phyloP scores from a whole-genome alignment of 352 stramenopile species.

The Phytophthora pisi region DNA sequence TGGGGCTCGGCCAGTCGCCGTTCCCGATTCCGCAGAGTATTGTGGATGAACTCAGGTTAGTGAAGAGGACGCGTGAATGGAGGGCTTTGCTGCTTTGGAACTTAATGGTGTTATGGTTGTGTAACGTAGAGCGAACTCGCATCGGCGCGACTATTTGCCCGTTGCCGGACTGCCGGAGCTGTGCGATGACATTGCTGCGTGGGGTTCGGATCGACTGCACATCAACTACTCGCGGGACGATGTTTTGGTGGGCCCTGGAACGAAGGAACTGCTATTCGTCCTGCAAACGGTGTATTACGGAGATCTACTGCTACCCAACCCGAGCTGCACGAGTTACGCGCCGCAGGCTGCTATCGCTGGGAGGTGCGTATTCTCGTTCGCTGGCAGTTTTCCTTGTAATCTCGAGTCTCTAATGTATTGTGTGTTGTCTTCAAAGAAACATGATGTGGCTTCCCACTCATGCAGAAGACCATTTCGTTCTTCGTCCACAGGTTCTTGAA shows the following conservation, averaged over 20 bases:
- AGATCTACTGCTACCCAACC: constrained; percentile 83
- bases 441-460: constrained; percentile 89
- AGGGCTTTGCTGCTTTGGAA: constrained; percentile 6
- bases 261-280: constrained; percentile 89
- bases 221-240: constrained; percentile 76
- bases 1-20: constrained; percentile 84
- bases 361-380: constrained; percentile 37
- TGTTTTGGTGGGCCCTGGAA: constrained; percentile 87
- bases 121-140: constrained; percentile 65
- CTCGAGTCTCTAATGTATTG: background rate
- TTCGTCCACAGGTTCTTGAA: constrained; percentile 84
- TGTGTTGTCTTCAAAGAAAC: constrained; percentile 47
- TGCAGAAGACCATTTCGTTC: constrained; percentile 79
- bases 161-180: constrained; percentile 78
- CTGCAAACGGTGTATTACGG: constrained; percentile 90
- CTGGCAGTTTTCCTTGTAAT: background rate
- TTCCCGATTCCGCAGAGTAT: constrained; percentile 90
- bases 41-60: constrained; percentile 84
- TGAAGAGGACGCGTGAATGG: background rate
- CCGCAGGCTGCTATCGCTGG: constrained; percentile 87
- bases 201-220: constrained; percentile 61
- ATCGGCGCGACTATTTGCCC: constrained; percentile 84
- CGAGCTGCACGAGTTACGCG: constrained; percentile 87
- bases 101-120: background rate
- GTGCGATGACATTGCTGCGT: constrained; percentile 79